Base-by-base conservation (phyloP, 1,284 basidiomycete species). In the Cutaneotrichosporon daszewskae region DNA sequence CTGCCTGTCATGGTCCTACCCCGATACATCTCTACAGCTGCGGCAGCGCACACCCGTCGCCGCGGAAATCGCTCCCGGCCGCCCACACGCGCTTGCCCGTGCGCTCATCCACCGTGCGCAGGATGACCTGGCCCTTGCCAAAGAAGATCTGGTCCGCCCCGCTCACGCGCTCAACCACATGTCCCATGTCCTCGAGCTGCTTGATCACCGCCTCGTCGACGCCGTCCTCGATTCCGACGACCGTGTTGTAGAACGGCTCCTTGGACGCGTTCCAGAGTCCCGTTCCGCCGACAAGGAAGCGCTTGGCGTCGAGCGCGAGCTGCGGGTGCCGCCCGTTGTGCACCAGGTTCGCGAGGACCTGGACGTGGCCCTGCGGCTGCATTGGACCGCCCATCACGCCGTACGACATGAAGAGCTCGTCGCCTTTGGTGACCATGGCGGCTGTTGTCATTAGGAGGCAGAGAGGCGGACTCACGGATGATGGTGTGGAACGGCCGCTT, bases 401-500 rank as follows among this genome's bases (percentile, higher is more conserved):
- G 55, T 84, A 92, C 45, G 81, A 82, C 58, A 95, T 71, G 74
- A 90, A 91, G 1, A 96, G 75, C 34, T 94, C 88, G 49, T 84
- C 79, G 4, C 79, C 82, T 47, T 79, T 77, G 1, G 85, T 84
- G 0, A 82, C 91, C 74, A 95, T 79, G 3, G 87, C 87, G 6
- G 94, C 42, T 58, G 32, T 5, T 5, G 25, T 34, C 24, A 34
- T 25, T 20, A 10, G 12, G 25, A 7, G 8, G 19, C 13, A n/a
- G 4, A 19, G 7, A 4, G 14, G 5, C 25, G 5, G n/a, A 41
- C 40, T 26, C 32, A 34, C 40, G 47, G 51, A 94, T 92, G 59
- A 95, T 96, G 6, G 91, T 96, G 64, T 96, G 91, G 67, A 92
- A 95, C 3, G 91, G 90, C 14, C 89, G 77, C 72, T 95, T 95